phyloP scores from a whole-genome alignment of 768 basidiomycete species.

The Mycena galopus region DNA sequence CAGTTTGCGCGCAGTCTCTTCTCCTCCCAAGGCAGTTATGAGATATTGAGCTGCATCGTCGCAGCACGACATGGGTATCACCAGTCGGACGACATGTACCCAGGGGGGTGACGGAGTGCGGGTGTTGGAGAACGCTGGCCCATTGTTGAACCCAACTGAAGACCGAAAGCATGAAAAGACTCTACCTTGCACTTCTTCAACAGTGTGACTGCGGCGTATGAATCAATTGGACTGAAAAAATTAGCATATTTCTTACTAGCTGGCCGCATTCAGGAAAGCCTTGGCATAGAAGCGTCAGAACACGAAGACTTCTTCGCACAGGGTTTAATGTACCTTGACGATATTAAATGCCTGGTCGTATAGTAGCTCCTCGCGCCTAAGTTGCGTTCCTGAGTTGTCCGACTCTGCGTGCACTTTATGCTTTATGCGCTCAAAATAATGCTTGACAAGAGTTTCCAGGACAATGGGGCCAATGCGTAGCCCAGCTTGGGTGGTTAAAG shows the following conservation, averaged over 20 bases:
- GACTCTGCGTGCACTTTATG: slow-evolving; percentile 50
- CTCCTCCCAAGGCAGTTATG: slow-evolving; percentile 88
- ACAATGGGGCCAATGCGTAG: slow-evolving; percentile 79
- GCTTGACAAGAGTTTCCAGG: slow-evolving; percentile 84
- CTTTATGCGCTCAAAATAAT: slow-evolving; percentile 81
- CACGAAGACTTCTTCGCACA: background rate
- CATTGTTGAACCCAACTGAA: background rate
- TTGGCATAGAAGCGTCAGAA: slow-evolving; percentile 42
- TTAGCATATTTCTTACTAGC: slow-evolving; percentile 62
- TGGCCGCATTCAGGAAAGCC: slow-evolving; percentile 83
- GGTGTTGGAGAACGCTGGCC: slow-evolving; percentile 78
- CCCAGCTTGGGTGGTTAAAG: slow-evolving; percentile 53
- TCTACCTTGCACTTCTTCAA: slow-evolving; percentile 82
- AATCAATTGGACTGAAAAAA: slow-evolving; percentile 6
- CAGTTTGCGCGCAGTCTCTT: slow-evolving; percentile 73
- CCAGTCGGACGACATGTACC: slow-evolving; percentile 77
- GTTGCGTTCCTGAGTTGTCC: slow-evolving; percentile 56
- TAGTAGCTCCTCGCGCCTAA: slow-evolving; percentile 81
- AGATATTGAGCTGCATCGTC: slow-evolving; percentile 80
- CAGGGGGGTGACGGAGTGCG: slow-evolving; percentile 89
- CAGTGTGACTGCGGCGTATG: slow-evolving; percentile 71
- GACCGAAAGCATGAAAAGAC: background rate
- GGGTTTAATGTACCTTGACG: slow-evolving; percentile 65
- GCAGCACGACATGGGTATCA: slow-evolving; percentile 82
- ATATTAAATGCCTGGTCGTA: slow-evolving; percentile 87